Conservation (phyloP, 2,329 filamentous ascomycete genomes). For the Madurella mycetomatis region DNA sequence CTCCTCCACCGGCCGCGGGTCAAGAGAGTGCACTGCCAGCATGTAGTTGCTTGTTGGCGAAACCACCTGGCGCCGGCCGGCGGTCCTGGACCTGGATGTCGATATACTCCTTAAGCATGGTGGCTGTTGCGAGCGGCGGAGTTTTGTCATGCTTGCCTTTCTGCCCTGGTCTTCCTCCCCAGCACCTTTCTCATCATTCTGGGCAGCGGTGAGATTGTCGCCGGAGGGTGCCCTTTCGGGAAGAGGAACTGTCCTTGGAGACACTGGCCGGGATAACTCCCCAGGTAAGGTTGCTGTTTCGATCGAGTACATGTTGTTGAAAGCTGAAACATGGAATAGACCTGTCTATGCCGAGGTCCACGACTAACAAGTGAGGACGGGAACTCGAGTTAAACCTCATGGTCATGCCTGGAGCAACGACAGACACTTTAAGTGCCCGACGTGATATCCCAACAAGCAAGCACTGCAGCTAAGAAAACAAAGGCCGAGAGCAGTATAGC, state of each 20-base stretch:
- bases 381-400: background rate
- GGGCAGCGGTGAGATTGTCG: background rate
- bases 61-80: background rate
- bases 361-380: background rate
- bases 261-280: constrained; percentile 6
- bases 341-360: background rate
- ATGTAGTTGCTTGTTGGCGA: constrained; percentile 2
- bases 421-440: too few species aligned
- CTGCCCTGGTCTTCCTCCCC: background rate
- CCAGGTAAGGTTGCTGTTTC: background rate
- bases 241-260: constrained; percentile 11
- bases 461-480: background rate
- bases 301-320: constrained; percentile 1
- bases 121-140: background rate
- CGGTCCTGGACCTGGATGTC: background rate
- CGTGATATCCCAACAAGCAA: too few species aligned
- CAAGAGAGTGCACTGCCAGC: constrained; percentile 27
- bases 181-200: background rate
- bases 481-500: background rate
- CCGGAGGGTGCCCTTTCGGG: background rate
- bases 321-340: background rate
- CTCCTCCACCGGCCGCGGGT: constrained; percentile 38
- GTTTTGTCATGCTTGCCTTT: background rate
- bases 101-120: background rate
- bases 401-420: background rate